phyloP scores from a whole-genome alignment of 768 basidiomycete genomes.

The Russula earlei region DNA sequence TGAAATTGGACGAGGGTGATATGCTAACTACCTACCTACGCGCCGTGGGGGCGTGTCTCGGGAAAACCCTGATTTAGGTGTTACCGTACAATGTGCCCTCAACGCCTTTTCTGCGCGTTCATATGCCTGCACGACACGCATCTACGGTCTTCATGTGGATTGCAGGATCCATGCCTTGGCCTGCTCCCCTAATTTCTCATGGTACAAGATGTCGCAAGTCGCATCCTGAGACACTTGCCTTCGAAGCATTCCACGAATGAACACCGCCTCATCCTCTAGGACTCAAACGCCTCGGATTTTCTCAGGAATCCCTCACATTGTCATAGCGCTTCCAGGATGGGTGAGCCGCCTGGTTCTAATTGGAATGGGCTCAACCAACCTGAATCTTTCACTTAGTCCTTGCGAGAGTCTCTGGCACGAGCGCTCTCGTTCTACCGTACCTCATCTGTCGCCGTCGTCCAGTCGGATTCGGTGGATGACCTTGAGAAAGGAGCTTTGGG shows the following conservation, averaged over 20 bases:
- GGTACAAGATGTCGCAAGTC: slow-evolving; percentile 6
- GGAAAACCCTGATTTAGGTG: background rate
- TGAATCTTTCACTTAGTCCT: background rate
- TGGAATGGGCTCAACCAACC: background rate
- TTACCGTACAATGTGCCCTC: slow-evolving; percentile 4
- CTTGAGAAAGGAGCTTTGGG: slow-evolving; percentile 5
- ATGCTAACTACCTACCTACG: too few species aligned
- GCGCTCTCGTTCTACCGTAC: slow-evolving; percentile 5
- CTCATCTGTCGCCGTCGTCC: background rate
- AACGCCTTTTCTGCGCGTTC: slow-evolving; percentile 7
- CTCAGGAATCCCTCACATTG: slow-evolving; percentile 8
- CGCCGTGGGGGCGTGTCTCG: background rate
- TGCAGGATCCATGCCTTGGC: background rate
- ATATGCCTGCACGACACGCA: background rate
- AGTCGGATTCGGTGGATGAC: background rate
- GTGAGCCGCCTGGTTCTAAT: background rate
- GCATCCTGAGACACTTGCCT: background rate
- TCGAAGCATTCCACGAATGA: slow-evolving; percentile 10
- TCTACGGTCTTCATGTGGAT: background rate
- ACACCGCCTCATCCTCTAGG: background rate
- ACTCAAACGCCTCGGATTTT: slow-evolving; percentile 8
- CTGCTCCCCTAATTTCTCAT: background rate
- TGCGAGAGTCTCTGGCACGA: slow-evolving; percentile 8
- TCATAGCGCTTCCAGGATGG: slow-evolving; percentile 10
- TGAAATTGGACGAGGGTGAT: too few species aligned